Percentiles rank a stretch among this genome's conserved stretches.
phyloP scores from a whole-genome alignment of 257 asterid species.

The Jacaranda copaia region DNA sequence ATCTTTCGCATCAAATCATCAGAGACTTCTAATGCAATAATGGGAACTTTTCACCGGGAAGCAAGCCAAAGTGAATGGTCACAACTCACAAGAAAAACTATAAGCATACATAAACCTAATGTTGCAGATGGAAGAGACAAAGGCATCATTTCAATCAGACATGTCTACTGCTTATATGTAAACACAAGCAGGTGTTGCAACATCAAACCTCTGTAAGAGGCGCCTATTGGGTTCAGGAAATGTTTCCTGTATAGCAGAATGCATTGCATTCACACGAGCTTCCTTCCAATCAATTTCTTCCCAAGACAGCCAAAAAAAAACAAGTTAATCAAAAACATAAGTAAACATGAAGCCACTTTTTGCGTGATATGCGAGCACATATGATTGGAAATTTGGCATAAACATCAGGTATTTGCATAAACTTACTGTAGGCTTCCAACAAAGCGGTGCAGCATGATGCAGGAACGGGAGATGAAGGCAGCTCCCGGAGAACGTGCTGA shows the following conservation, averaged over 20 bases:
- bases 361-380: constrained; percentile 26
- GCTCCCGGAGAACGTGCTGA: constrained; percentile 96
- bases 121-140: constrained; percentile 20
- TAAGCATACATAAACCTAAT: constrained; percentile 11
- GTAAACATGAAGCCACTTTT: constrained; percentile 4
- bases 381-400: constrained; percentile 29
- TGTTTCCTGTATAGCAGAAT: constrained; percentile 83
- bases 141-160: constrained; percentile 8
- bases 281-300: constrained; percentile 82
- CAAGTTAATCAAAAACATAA: constrained; percentile 27
- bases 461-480: constrained; percentile 98
- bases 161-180: constrained; percentile 11
- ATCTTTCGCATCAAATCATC: constrained; percentile 18
- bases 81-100: background rate
- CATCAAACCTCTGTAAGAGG: constrained; percentile 81
- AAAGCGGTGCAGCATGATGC: constrained; percentile 95
- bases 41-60: constrained; percentile 10
- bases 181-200: constrained; percentile 32
- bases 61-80: constrained; percentile 12
- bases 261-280: constrained; percentile 80
- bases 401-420: constrained; percentile 26
- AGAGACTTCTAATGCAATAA: constrained; percentile 13
- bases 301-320: constrained; percentile 39
- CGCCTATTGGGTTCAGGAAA: constrained; percentile 96
- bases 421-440: constrained; percentile 90